Percentiles rank a stretch among this genome's conserved stretches.
Evolutionary conservation across 2,329 filamentous ascomycete genomes (phyloP).

Genomic region (Ophiocordyceps camponoti-floridani): DNA sequence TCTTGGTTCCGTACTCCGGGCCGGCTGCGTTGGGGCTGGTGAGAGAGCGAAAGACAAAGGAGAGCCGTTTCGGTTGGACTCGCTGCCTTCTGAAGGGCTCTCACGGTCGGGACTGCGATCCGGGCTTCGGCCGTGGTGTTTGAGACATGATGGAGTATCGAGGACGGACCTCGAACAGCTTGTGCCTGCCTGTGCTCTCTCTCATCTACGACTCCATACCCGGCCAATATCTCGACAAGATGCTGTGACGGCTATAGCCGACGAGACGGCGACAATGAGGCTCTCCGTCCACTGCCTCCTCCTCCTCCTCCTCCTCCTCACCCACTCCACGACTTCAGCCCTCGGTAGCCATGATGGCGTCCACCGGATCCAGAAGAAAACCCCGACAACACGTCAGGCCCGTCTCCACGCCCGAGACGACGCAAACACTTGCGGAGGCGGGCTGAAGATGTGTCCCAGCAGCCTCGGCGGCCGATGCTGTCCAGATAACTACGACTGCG

Average conservation of each 20-base stretch:
- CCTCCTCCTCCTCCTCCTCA: not conserved
- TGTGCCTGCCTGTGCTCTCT: not conserved
- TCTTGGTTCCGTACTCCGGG: too few species aligned
- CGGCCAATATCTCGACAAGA: not conserved
- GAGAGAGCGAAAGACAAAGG: too few species aligned
- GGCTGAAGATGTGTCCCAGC: constrained; percentile 16
- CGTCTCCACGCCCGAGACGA: constrained; percentile 2
- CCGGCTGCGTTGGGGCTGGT: too few species aligned
- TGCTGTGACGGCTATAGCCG: not conserved
- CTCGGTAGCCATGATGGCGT: constrained; percentile 12
- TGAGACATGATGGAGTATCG: not conserved
- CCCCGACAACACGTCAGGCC: constrained; percentile 3
- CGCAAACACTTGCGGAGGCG: constrained; percentile 8
- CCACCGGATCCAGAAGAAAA: constrained; percentile 13
- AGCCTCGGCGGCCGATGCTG: constrained; percentile 28
- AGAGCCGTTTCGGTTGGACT: too few species aligned
- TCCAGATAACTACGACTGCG: constrained; percentile 29
- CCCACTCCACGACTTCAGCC: constrained; percentile 7
- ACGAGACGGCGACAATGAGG: not conserved
- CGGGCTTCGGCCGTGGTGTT: not conserved
- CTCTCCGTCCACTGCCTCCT: not conserved
- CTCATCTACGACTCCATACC: not conserved
- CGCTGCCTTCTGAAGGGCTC: too few species aligned
- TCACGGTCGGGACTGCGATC: not conserved
- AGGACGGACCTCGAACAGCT: too few species aligned